Evolutionary conservation across 2,329 filamentous ascomycete species (phyloP), one percentile per base, ranked within the genome.

Genomic region (Hansfordia pulvinata): DNA sequence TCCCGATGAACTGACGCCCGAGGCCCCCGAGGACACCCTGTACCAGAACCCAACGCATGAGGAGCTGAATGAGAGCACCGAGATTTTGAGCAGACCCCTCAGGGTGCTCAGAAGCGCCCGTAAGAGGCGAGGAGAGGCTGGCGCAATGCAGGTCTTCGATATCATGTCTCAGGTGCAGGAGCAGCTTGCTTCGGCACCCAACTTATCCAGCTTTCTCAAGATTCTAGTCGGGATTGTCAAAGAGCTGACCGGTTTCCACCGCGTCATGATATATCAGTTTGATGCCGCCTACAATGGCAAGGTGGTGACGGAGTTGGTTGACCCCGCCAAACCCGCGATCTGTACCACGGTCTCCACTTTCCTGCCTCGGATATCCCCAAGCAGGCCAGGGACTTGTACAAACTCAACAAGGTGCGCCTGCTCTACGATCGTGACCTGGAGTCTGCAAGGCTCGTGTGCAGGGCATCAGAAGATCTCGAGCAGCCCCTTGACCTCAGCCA

Each of bases 211-310:
- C 1, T 83, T 93, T 32, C 56, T 93, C 19, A 88, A 90, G 40
- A 75, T 86, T 5, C 53, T 90, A 3, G 79, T 88, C 0, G 84
- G 84, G 1, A 78, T 93, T 6, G 71, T 93, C 18, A 93, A 92
- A 44, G 85, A 93, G 43, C 48, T 93, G 25, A 92, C 84, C 0
- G 84, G 85, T 0, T 93, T 93, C 36, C 85, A 93, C 44, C 78
- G 85, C 9, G 82, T 93, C 25, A 86, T 93, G 81, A 68, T 93
- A 2, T 93, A 93, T 42, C 83, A 93, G 47, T 93, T 93, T 36
- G 85, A 93, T 47, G 61, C 73, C 4, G 52, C 64, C 1, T 90
- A 78, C 61, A 93, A 92, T 40, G 85, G 84, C 11, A 75, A 80
- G 30, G 84, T 93, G 2, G 84, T 93, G 4, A 84, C 84, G 1